A percentile compares a stretch with the other conserved stretches of the same genome.
Conservation (phyloP, 2,329 filamentous ascomycete species). For the Diplodia mutila region DNA sequence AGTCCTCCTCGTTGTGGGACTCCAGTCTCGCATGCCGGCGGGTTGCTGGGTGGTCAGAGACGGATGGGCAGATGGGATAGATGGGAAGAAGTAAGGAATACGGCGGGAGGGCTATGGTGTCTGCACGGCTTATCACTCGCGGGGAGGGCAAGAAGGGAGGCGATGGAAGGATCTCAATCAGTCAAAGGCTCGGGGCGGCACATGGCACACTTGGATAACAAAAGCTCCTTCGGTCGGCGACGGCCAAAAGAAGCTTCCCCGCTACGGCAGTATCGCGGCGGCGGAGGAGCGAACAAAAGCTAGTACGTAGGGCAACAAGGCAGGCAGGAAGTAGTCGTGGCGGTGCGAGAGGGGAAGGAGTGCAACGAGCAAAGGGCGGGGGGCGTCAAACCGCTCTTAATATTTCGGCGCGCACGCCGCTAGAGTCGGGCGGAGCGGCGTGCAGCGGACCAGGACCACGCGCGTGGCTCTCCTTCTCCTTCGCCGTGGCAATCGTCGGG, state of each 20-base stretch:
- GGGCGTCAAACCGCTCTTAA: conserved; percentile 6
- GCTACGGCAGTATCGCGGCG: conserved; percentile 7
- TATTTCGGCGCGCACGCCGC: conserved; percentile 3
- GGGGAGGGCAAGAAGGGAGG: background rate
- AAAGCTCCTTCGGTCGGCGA: background rate
- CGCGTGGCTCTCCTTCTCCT: background rate
- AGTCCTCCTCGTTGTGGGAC: background rate
- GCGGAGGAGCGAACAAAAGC: background rate
- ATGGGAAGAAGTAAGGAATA: background rate
- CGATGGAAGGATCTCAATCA: background rate
- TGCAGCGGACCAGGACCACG: background rate
- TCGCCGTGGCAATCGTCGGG: background rate
- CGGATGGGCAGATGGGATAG: background rate
- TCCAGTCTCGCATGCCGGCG: background rate
- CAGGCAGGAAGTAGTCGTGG: background rate
- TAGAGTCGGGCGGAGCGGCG: background rate
- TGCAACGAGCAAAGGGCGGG: conserved; percentile 2
- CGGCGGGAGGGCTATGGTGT: background rate
- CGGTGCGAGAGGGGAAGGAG: background rate
- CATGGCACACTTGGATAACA: conserved; percentile 3
- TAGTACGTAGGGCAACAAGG: background rate
- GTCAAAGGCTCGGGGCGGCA: conserved; percentile 1
- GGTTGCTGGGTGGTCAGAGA: background rate
- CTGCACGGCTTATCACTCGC: background rate
- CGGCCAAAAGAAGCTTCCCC: conserved; percentile 13